phyloP scores from a whole-genome alignment of 331 rosid species.

The Rosa hybrid region DNA sequence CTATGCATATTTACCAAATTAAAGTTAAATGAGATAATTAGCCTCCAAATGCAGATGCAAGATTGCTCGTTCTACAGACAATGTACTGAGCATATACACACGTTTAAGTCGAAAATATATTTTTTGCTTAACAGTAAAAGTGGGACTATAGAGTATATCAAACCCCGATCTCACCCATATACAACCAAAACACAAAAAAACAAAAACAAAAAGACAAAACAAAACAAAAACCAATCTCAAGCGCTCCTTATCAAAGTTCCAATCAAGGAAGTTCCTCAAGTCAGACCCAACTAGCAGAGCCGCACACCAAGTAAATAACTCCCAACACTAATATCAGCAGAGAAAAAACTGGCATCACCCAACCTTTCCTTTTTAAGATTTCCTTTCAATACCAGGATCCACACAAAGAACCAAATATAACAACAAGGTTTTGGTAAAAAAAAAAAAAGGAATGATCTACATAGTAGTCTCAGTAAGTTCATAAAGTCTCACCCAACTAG shows the following conservation, averaged over 20 bases:
- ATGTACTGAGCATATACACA: not conserved
- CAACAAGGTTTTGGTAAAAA: not conserved
- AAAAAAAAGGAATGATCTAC: slow-evolving; percentile 6
- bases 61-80: not conserved
- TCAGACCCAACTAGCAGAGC: not conserved
- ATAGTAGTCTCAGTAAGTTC: not conserved
- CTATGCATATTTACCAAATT: not conserved
- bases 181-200: not conserved
- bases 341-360: not conserved
- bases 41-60: not conserved
- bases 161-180: not conserved
- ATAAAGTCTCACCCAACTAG: not conserved
- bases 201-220: too few relatives aligned
- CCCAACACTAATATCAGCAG: not conserved
- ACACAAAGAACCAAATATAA: slow-evolving; percentile 2
- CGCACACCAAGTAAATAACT: not conserved
- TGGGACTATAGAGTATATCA: not conserved
- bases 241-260: not conserved
- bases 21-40: not conserved
- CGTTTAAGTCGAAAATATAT: not conserved
- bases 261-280: not conserved
- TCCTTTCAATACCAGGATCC: not conserved
- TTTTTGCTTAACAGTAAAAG: too few relatives aligned
- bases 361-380: too few relatives aligned
- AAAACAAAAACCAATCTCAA: too few relatives aligned